Conservation (phyloP, 768 basidiomycete species). For the Hericium alpestre region DNA sequence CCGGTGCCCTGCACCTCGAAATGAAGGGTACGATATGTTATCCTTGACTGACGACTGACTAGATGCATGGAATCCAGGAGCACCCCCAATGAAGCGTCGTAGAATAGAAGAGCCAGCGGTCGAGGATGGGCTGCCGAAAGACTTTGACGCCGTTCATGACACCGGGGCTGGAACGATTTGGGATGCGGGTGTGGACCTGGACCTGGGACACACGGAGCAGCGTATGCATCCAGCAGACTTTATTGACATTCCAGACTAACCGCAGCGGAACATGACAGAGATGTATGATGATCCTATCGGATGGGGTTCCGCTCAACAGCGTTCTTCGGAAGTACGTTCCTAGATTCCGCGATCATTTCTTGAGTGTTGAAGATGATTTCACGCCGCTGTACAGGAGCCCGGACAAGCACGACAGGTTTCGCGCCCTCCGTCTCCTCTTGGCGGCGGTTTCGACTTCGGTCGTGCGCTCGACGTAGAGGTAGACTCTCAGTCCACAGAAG, state of each 20-base stretch:
- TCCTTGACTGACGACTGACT: background rate
- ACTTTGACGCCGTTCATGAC: background rate
- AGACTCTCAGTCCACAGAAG: conserved; percentile 45
- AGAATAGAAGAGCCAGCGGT: background rate
- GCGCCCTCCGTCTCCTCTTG: conserved; percentile 39
- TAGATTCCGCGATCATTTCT: too few species aligned
- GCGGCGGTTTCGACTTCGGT: conserved; percentile 37
- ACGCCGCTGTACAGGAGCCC: conserved; percentile 47
- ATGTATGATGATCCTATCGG: conserved; percentile 4
- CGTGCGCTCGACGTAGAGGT: conserved; percentile 27
- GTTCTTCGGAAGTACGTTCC: conserved; percentile 49
- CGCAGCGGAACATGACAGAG: background rate
- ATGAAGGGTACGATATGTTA: conserved; percentile 19
- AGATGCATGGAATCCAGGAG: conserved; percentile 20
- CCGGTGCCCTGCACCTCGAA: conserved; percentile 33
- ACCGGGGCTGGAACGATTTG: background rate
- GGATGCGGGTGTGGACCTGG: background rate
- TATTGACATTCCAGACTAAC: background rate
- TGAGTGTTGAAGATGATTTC: too few species aligned
- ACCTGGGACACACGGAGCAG: background rate
- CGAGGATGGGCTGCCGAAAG: background rate
- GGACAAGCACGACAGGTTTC: conserved; percentile 75
- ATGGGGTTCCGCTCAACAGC: conserved; percentile 21
- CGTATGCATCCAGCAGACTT: background rate
- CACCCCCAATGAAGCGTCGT: conserved; percentile 38